Base-by-base conservation (phyloP, 2,329 filamentous ascomycete genomes). In the Aspergillus fumigatiaffinis region DNA sequence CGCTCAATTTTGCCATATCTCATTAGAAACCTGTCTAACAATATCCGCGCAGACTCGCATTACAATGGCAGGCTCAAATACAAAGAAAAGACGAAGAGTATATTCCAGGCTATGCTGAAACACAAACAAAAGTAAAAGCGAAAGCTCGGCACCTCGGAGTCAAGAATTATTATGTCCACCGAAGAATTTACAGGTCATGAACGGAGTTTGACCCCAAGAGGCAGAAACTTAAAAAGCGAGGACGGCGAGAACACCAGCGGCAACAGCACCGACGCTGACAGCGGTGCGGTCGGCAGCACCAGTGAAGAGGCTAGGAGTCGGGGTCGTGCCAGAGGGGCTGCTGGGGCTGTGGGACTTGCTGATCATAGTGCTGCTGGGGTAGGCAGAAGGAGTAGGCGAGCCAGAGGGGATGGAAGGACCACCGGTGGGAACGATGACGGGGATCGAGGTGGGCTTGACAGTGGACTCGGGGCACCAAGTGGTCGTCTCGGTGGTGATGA, bases 221-320 rank as follows among this genome's bases (percentile, higher is more conserved):
- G 52, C 48, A 50, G 26, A 28, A 32, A 48, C 51, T 71, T 74
- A 74, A 59, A 75, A 68, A 52, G 71, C 71, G 52, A 74, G 61
- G 53, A 72, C 64, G 57, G 71, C 72, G 55, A 68, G 60, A 47
- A 73, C 56, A 68, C 70, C 73, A 38, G 67, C 68, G 41, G 69
- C 68, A 52, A 73, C 60, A 52, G 69, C 71, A 58, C 72, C 72
- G 58, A 73, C 59, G 69, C 69, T 71, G 60, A 68, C 59, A 56
- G 60, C 67, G 61, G 68, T 73, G 57, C 67, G 72, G 65, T 67
- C 68, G 56, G 72, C 72, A 60, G 62, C 68, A 53, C 65, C 67
- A 60, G 68, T 74, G 70, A 61, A 73, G 54, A 57, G 23, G 50
- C 52, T 49, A 47, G 56, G 48, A 52, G 54, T 54, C 47, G 58